Base-by-base conservation (phyloP, 768 basidiomycete genomes). In the Harrya chromipes region DNA sequence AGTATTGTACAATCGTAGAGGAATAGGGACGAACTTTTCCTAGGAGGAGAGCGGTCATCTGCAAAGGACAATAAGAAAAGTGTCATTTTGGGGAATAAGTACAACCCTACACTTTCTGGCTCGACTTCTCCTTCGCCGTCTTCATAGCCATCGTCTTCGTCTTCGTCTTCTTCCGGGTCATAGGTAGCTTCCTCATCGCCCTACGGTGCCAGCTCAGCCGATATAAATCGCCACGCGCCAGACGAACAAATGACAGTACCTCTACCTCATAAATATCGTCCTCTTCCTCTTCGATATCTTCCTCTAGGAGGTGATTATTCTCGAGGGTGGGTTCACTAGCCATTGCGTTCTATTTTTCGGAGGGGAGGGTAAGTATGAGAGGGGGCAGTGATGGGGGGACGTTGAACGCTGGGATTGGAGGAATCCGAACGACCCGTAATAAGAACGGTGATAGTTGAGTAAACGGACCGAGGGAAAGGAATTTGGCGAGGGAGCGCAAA, bases 191-290 rank as follows among this genome's bases (percentile, higher is more conserved):
- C 61, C 9, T 56, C 62, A 0, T 62, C 65, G 13, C 26, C 60
- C 63, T 66, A 34, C 13, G 37, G 33, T 40, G 4, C 19, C 21
- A 34, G 31, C 35, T 42, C 26, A 43, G 41, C 29, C 20, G 33
- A 39, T 37, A 33, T 16, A n/a, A 20, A 38, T 33, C 10, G 23
- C 5, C 23, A 24, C 17, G 26, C 26, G 35, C 35, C 19, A 19
- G 33, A 17, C 12, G 23, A 40, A 36, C 4, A 39, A 50, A 38
- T 8, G 13, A 38, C 46, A n/a, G 40, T 42, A 66, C 65, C 53
- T 67, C 60, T 21, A 52, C 3, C 0, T 62, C 65, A 40, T 67
- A 69, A 2, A n/a, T n/a, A n/a, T 16, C n/a, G 19, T 66, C 65
- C 24, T 56, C 65, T 24, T 68, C 63, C 24, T 51, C 54, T 13